phyloP scores from a whole-genome alignment of 2,329 filamentous ascomycete genomes.

The Cytospora paraplurivora region DNA sequence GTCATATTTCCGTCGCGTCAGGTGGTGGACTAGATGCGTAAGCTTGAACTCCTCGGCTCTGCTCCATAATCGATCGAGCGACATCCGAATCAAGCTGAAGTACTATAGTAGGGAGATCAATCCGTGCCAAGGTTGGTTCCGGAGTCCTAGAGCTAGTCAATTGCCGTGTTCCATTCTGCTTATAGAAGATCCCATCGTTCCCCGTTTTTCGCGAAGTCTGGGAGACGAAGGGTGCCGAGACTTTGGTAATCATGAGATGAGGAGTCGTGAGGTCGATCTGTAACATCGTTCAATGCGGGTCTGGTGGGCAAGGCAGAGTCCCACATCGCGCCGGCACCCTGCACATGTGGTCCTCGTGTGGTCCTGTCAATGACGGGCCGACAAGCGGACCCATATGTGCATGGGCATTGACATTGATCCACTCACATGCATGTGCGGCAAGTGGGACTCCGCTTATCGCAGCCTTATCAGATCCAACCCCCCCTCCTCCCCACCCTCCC shows the following conservation, averaged over 20 bases:
- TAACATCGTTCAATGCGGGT: too few relatives aligned
- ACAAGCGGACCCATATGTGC: neutral
- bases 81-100: neutral
- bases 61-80: conserved; percentile 4
- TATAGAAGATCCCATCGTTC: too few relatives aligned
- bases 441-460: conserved; percentile 16
- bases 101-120: neutral
- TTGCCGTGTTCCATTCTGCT: too few relatives aligned
- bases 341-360: neutral
- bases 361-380: neutral
- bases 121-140: too few relatives aligned
- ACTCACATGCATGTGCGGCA: neutral
- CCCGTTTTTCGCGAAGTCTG: too few relatives aligned
- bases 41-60: neutral
- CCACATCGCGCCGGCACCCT: neutral
- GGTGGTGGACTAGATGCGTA: too few relatives aligned
- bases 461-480: conserved; percentile 19
- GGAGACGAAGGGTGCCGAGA: too few relatives aligned
- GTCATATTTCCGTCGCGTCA: neutral
- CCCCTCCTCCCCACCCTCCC: neutral
- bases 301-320: too few relatives aligned
- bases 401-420: neutral
- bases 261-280: too few relatives aligned
- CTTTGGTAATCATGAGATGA: too few relatives aligned
- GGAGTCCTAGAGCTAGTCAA: too few relatives aligned